Percentiles rank a stretch among this genome's conserved stretches.
Conservation (phyloP, 2,329 filamentous ascomycete species). For the Macrophomina phaseolina region DNA sequence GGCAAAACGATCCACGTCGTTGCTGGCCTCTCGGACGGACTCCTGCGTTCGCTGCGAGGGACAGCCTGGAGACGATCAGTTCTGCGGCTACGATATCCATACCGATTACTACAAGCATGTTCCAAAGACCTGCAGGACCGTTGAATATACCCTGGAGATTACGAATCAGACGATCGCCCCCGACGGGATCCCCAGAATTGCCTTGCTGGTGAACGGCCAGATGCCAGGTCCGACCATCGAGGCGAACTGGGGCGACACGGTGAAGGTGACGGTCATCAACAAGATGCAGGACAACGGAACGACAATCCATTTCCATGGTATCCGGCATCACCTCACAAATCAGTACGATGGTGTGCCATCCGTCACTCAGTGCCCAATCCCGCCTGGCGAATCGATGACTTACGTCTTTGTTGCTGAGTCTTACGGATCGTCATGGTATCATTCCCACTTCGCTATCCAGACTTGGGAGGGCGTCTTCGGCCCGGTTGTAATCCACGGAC, state of each 20-base stretch:
- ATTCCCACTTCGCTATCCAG: conserved; percentile 39
- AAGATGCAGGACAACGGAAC: conserved; percentile 62
- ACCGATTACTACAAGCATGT: conserved; percentile 45
- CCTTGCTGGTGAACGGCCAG: conserved; percentile 53
- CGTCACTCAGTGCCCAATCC: conserved; percentile 48
- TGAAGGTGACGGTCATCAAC: conserved; percentile 58
- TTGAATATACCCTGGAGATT: conserved; percentile 53
- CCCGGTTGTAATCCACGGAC: conserved; percentile 47
- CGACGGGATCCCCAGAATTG: conserved; percentile 51
- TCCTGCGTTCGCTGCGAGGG: conserved; percentile 38
- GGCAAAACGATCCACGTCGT: neutral
- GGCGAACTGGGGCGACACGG: conserved; percentile 52
- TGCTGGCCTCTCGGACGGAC: neutral
- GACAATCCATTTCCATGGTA: conserved; percentile 67
- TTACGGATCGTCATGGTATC: conserved; percentile 41
- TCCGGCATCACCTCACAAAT: conserved; percentile 62
- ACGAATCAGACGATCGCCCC: conserved; percentile 51
- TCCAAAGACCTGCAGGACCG: conserved; percentile 46
- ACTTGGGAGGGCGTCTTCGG: conserved; percentile 47
- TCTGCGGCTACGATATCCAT: conserved; percentile 43
- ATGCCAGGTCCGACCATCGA: conserved; percentile 54
- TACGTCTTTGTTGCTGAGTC: conserved; percentile 61
- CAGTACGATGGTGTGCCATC: conserved; percentile 63
- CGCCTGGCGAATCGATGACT: conserved; percentile 42
- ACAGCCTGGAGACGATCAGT: conserved; percentile 39